Evolutionary conservation across 208 protist species (phyloP).

Genomic region (Borovskyia barvae): DNA sequence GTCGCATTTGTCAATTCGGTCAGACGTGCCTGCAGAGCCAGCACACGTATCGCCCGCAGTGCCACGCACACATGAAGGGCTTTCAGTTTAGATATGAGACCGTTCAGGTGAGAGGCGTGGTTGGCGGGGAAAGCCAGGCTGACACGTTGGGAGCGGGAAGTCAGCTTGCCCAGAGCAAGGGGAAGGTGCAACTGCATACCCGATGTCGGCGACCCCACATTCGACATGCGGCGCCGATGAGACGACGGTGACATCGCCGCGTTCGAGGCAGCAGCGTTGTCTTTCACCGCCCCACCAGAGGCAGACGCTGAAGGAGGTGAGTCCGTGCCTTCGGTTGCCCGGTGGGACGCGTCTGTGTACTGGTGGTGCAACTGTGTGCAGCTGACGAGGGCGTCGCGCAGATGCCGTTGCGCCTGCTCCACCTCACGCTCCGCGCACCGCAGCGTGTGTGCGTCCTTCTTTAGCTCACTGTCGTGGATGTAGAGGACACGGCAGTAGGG

Average conservation of each 20-base stretch:
- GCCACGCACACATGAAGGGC: slow-evolving; percentile 15
- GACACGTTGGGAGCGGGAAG: slow-evolving; percentile 9
- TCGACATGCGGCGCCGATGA: too few relatives aligned
- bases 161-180: slow-evolving; percentile 2
- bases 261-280: too few relatives aligned
- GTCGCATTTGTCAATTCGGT: slow-evolving; percentile 15
- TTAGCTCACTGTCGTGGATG: slow-evolving; percentile 7
- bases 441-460: slow-evolving; percentile 8
- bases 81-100: background rate
- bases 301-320: background rate
- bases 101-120: slow-evolving; percentile 3
- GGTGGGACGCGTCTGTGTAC: slow-evolving; percentile 3
- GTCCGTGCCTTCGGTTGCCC: background rate
- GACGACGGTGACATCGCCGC: too few relatives aligned
- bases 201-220: too few relatives aligned
- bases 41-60: slow-evolving; percentile 25
- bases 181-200: background rate
- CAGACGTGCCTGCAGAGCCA: slow-evolving; percentile 30
- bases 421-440: slow-evolving; percentile 12
- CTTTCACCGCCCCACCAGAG: background rate
- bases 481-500: slow-evolving; percentile 19
- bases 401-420: slow-evolving; percentile 15
- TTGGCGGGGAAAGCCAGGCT: background rate
- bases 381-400: slow-evolving; percentile 8
- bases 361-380: slow-evolving; percentile 17